phyloP scores from a whole-genome alignment of 495 filamentous ascomycete genomes.

The Collariella sp. region DNA sequence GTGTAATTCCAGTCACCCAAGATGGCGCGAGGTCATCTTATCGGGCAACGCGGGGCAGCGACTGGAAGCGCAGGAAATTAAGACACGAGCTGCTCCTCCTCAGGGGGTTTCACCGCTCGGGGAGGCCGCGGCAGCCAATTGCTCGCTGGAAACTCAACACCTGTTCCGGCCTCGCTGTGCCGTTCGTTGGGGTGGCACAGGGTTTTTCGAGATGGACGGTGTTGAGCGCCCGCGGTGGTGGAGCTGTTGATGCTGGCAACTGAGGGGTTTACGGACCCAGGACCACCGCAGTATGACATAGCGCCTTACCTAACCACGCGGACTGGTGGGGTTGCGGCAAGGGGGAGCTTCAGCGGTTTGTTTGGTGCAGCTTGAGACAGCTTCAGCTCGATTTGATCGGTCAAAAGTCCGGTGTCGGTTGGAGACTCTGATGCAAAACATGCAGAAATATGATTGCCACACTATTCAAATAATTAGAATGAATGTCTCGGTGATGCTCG shows the following conservation, averaged over 20 bases:
- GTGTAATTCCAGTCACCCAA: background rate
- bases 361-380: no score
- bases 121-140: background rate
- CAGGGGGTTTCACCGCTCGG: background rate
- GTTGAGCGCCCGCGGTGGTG: background rate
- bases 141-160: background rate
- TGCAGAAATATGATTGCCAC: no score
- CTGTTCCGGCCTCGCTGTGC: background rate
- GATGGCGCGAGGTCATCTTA: constrained; percentile 21
- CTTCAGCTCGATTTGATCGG: no score
- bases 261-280: constrained; percentile 11
- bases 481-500: no score
- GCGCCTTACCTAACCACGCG: constrained; percentile 3
- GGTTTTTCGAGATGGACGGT: background rate
- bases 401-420: no score
- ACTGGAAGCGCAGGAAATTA: background rate
- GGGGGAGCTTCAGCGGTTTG: background rate
- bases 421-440: no score
- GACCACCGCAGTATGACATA: constrained; percentile 7
- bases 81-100: background rate
- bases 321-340: background rate
- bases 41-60: constrained; percentile 22
- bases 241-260: background rate
- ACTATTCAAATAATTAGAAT: no score
- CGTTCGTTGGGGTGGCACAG: background rate